Base-by-base conservation (phyloP, 2,329 filamentous ascomycete genomes). In the Pseudocercospora eumusae region DNA sequence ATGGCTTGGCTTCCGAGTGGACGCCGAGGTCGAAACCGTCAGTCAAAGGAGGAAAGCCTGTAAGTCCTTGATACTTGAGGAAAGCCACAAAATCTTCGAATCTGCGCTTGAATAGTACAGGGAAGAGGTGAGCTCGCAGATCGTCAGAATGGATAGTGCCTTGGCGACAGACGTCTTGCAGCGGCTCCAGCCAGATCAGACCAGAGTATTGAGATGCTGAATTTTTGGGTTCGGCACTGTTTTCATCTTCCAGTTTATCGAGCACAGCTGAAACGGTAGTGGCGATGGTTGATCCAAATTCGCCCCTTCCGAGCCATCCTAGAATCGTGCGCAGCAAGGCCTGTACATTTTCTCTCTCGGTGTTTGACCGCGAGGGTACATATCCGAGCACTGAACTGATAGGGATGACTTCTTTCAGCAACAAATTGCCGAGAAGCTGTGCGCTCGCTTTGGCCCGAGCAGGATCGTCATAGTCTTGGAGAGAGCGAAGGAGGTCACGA, bases 81-180 rank as follows among this genome's bases (percentile, higher is more conserved):
- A 82, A 79, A 1, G 66, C 56, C 18, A 75, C 64, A 54, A 80
- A 81, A 56, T 79, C 76, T 1, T 69, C 56, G 18, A 75, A 66
- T 44, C 74, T 72, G 1, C 77, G 75, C 45, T 75, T 74, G 69
- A 83, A 81, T 28, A 82, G 74, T 55, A 77, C 75, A 2, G 80
- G 81, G 40, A 83, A 77, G 1, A 83, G 74, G 64, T 83, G 77
- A 5, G 77, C 75, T 54, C 77, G 77, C 60, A 81, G 77, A 49
- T 77, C 75, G 42, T 71, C 69, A 2, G 65, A 25, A 23, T 69
- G 59, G 25, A 62, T 55, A 9, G 42, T 36, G 11, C 50, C 61
- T 21, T 33, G 4, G 45, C 9, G 23, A 18, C 64, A 66, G 28
- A 55, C 61, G 1, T 59, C 21, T 13, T 62, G 53, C 1, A 77